Conservation (phyloP, 352 stramenopile genomes). For the Phytopythium ostracodes region DNA sequence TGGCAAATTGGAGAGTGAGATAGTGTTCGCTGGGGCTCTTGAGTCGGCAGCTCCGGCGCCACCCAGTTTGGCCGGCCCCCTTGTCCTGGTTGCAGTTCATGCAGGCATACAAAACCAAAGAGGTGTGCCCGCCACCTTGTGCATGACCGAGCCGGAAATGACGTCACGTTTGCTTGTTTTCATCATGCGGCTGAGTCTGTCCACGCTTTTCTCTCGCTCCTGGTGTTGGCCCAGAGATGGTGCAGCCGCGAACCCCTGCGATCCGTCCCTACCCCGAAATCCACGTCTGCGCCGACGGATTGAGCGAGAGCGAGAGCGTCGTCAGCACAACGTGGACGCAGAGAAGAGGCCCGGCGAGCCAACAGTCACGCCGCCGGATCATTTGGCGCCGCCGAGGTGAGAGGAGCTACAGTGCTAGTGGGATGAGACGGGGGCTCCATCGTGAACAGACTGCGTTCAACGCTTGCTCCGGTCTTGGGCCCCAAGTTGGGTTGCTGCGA, state of each 20-base stretch:
- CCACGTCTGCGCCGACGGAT: too few relatives aligned
- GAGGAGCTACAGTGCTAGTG: too few relatives aligned
- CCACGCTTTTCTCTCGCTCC: background rate
- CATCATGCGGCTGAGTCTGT: background rate
- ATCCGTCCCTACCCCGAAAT: constrained; percentile 4
- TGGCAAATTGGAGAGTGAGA: background rate
- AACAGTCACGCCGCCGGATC: background rate
- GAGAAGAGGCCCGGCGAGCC: background rate
- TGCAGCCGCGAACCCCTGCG: background rate
- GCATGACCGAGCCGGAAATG: constrained; percentile 4
- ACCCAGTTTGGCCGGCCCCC: background rate
- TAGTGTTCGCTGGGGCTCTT: background rate
- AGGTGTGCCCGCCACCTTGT: background rate
- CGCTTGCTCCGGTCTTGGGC: too few relatives aligned
- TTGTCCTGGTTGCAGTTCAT: constrained; percentile 1
- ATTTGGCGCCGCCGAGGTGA: too few relatives aligned
- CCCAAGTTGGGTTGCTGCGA: too few relatives aligned
- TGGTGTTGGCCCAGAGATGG: background rate
- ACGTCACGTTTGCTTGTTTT: constrained; percentile 2
- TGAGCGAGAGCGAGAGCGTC: background rate
- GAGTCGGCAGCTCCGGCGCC: background rate
- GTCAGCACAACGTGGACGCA: background rate
- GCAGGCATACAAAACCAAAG: background rate
- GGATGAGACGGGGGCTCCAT: too few relatives aligned
- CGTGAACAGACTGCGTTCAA: too few relatives aligned